Percentiles rank a stretch among this genome's conserved stretches.
These are phyloP conservation scores for Aspergillus nidulans DNA, from an alignment of 495 filamentous ascomycete species.

Conservation along the genomic window DNA sequence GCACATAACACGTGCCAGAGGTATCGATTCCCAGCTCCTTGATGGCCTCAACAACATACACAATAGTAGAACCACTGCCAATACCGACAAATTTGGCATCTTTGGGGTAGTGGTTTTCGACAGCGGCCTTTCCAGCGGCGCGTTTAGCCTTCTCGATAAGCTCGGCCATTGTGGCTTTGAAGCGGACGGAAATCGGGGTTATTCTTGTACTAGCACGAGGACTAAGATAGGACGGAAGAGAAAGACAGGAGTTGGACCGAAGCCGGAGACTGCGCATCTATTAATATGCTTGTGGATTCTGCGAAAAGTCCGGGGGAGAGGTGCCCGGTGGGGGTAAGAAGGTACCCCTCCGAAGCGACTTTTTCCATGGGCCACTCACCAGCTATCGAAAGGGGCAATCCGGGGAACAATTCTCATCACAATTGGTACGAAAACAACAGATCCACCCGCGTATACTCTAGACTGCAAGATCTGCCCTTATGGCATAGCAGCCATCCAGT, in stretches of 20 bases:
- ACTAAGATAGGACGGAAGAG: conserved; percentile 11
- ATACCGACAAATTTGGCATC: conserved; percentile 78
- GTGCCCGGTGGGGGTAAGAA: conserved; percentile 7
- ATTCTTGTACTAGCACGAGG: conserved; percentile 5
- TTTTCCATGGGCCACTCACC: conserved; percentile 17
- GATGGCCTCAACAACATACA: conserved; percentile 95
- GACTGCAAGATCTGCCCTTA: background rate
- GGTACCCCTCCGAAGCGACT: conserved; percentile 7
- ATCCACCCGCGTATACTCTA: background rate
- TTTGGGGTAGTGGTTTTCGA: conserved; percentile 75
- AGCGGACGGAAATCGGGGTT: conserved; percentile 11
- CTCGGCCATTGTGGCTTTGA: conserved; percentile 35
- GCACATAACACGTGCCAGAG: conserved; percentile 71
- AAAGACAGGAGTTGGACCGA: conserved; percentile 9
- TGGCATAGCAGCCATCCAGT: background rate
- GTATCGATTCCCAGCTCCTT: conserved; percentile 59
- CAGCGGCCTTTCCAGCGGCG: conserved; percentile 75
- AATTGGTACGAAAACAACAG: conserved; percentile 1
- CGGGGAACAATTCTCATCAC: conserved; percentile 8
- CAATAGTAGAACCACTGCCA: conserved; percentile 87
- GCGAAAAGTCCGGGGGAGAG: conserved; percentile 11
- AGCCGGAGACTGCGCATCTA: conserved; percentile 10
- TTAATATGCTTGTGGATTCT: conserved; percentile 12
- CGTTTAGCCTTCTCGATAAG: conserved; percentile 78
- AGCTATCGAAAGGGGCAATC: background rate